A percentile compares a stretch with the other conserved stretches of the same genome.
These are phyloP conservation scores for Dothidotthia symphoricarpi DNA, from an alignment of 2,329 filamentous ascomycete genomes.

Conservation along the genomic window DNA sequence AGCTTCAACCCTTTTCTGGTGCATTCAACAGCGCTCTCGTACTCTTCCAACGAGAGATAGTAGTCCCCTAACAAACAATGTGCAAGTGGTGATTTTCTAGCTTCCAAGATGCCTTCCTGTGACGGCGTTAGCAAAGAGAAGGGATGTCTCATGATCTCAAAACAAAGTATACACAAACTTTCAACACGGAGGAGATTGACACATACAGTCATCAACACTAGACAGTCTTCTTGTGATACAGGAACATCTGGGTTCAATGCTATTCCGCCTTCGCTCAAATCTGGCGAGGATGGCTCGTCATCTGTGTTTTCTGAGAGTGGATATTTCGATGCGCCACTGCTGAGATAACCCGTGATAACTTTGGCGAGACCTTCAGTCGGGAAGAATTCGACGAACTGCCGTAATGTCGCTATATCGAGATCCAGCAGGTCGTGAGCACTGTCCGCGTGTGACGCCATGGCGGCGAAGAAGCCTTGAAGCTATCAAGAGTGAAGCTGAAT, in stretches of 20 bases:
- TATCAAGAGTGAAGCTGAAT: not conserved
- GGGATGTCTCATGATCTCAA: not conserved
- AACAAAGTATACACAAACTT: not conserved
- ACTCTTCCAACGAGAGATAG: slow-evolving; percentile 80
- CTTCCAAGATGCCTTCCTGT: slow-evolving; percentile 49
- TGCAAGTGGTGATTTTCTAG: slow-evolving; percentile 69
- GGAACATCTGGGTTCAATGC: slow-evolving; percentile 49
- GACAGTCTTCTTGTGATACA: slow-evolving; percentile 72
- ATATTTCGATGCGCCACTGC: slow-evolving; percentile 81
- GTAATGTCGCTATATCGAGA: slow-evolving; percentile 74
- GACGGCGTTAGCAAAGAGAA: slow-evolving; percentile 5
- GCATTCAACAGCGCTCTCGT: slow-evolving; percentile 75
- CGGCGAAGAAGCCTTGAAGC: not conserved
- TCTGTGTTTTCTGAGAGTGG: slow-evolving; percentile 47
- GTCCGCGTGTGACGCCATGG: slow-evolving; percentile 38
- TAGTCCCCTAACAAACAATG: slow-evolving; percentile 82
- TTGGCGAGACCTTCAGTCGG: slow-evolving; percentile 79
- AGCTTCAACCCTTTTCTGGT: slow-evolving; percentile 71
- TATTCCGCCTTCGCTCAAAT: slow-evolving; percentile 48
- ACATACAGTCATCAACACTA: slow-evolving; percentile 68
- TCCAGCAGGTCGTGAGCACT: slow-evolving; percentile 50
- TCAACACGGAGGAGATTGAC: not conserved
- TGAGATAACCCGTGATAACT: slow-evolving; percentile 77
- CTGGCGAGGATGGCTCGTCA: slow-evolving; percentile 29
- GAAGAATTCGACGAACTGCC: slow-evolving; percentile 80